Base-by-base conservation (phyloP, 768 basidiomycete species). In the Suillus subaureus region DNA sequence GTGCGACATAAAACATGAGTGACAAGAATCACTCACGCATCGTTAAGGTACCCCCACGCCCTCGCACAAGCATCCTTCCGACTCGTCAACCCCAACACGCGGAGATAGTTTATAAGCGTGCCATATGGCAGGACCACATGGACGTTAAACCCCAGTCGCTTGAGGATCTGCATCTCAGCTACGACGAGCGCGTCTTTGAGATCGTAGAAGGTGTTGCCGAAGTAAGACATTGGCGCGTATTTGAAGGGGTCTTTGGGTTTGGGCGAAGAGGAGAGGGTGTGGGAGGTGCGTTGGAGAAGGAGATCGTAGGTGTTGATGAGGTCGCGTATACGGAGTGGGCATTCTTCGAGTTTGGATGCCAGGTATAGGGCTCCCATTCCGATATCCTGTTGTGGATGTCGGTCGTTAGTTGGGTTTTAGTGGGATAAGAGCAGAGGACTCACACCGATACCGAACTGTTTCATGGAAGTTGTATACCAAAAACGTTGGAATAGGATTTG, bases 401-500 rank as follows among this genome's bases (percentile, higher is more conserved):
- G 57, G 51, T 61, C 2, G 5, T 40, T 62, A 47, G 64, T 64
- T 39, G 66, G 65, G 62, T 64, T 57, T 61, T 51, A 23, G 15
- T 51, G 15, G 15, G 49, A 51, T 26, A 15, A 63, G 63, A 39
- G 37, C 35, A 52, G 45, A 37, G 65, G 52, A 80, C 93, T 77
- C 72, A 97, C 96, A 70, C 90, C 92, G 65, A 98, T 90, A 28
- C 96, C 91, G 77, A 96, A 99, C 63, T 96, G 93, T 75, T 92
- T 92, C 89, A 99, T 88, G 9, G 95, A 97, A 5, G 91, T 90
- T 21, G 97, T 93, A 78, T 87, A 99, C 92, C 92, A 99, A 82
- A 99, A 99, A 40, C 97, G 84, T 68, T 99, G 97, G 75, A 96
- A 97, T 2, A 99, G 80, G 39, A 99, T 94, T 75, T 98, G 96